Evolutionary conservation across 2,329 filamentous ascomycete genomes (phyloP).

Genomic region (Purpureocillium lavendulum): DNA sequence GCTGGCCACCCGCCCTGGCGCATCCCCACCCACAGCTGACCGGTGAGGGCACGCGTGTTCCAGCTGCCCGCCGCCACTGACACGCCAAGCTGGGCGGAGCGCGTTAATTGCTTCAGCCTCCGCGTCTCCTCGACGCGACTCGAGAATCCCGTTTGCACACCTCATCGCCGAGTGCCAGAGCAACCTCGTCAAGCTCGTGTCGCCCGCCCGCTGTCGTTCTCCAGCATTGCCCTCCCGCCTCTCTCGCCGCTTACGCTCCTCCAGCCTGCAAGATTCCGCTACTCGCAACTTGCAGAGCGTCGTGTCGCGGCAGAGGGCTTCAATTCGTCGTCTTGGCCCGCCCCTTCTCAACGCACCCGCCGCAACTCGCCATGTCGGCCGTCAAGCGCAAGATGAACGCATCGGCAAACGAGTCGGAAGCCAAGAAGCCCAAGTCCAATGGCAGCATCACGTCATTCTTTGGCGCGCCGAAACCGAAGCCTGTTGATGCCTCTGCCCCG

Average conservation of each 20-base stretch:
- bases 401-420: slow-evolving; percentile 33
- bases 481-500: slow-evolving; percentile 20
- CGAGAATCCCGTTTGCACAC: background rate
- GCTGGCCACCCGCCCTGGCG: too few species aligned
- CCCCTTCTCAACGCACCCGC: background rate
- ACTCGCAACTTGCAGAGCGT: slow-evolving; percentile 5
- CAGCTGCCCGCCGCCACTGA: background rate
- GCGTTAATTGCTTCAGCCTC: background rate
- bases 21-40: background rate
- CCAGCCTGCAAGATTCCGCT: too few species aligned
- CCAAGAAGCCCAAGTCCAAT: slow-evolving; percentile 67
- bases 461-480: slow-evolving; percentile 49
- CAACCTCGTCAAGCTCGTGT: too few species aligned
- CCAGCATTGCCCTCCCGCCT: too few species aligned
- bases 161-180: too few species aligned
- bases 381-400: slow-evolving; percentile 60
- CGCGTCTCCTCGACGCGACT: slow-evolving; percentile 1
- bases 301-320: slow-evolving; percentile 2
- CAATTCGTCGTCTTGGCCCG: slow-evolving; percentile 8
- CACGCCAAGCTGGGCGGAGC: background rate
- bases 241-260: too few species aligned
- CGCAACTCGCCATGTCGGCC: slow-evolving; percentile 36
- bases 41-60: slow-evolving; percentile 2
- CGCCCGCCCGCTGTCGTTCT: too few species aligned
- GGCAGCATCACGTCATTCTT: slow-evolving; percentile 88